These are phyloP conservation scores for Mycena citricolor DNA, from an alignment of 1,284 basidiomycete species.

Conservation along the genomic window DNA sequence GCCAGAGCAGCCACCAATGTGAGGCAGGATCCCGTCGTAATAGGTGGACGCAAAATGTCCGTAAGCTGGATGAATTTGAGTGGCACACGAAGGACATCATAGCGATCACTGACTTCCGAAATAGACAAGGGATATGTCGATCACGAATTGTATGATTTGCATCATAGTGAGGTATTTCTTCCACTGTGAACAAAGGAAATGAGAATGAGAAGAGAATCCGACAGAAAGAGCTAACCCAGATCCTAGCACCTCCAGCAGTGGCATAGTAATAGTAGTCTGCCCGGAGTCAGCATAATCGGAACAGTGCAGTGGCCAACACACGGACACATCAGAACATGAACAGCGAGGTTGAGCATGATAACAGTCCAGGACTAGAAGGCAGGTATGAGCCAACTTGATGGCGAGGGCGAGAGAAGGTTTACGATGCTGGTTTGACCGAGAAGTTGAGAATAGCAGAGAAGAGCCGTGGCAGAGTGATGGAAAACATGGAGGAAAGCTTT, in stretches of 20 bases:
- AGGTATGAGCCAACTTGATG: slow-evolving; percentile 14
- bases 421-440: slow-evolving; percentile 91
- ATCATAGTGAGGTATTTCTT: slow-evolving; percentile 94
- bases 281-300: slow-evolving; percentile 9
- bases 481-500: slow-evolving; percentile 96
- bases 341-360: slow-evolving; percentile 88
- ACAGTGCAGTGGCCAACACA: slow-evolving; percentile 20
- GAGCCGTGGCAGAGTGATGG: slow-evolving; percentile 97
- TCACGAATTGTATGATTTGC: slow-evolving; percentile 95
- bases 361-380: slow-evolving; percentile 87
- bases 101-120: slow-evolving; percentile 77
- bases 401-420: slow-evolving; percentile 30
- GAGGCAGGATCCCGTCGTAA: slow-evolving; percentile 58
- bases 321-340: slow-evolving; percentile 98
- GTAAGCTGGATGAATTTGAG: slow-evolving; percentile 60
- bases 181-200: slow-evolving; percentile 71
- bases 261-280: slow-evolving; percentile 97
- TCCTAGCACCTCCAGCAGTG: slow-evolving; percentile 90
- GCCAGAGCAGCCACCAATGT: slow-evolving; percentile 83
- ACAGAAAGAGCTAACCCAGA: slow-evolving; percentile 70
- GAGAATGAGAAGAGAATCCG: neutral
- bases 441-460: slow-evolving; percentile 93
- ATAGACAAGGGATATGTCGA: slow-evolving; percentile 88
- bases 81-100: slow-evolving; percentile 7
- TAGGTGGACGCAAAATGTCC: slow-evolving; percentile 76